Conservation (phyloP, 495 filamentous ascomycete genomes). For the Penicillium paradoxum region DNA sequence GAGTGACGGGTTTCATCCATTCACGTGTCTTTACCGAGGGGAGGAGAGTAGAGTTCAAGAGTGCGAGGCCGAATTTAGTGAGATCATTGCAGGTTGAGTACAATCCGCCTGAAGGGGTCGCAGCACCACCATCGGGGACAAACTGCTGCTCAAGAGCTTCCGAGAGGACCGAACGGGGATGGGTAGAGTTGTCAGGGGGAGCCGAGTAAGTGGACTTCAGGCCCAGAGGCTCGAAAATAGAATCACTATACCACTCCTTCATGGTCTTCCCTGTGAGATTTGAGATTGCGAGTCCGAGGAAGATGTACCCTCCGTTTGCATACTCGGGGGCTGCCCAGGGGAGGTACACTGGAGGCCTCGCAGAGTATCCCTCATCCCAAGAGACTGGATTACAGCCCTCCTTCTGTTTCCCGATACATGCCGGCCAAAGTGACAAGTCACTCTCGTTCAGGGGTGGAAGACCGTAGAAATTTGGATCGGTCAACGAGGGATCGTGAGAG, state of each 20-base stretch:
- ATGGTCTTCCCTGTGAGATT: slow-evolving; percentile 47
- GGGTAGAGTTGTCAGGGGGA: slow-evolving; percentile 16
- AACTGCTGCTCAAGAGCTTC: slow-evolving; percentile 27
- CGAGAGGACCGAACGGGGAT: slow-evolving; percentile 16
- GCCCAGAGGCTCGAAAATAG: slow-evolving; percentile 41
- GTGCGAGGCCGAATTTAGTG: slow-evolving; percentile 36
- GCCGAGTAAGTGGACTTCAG: slow-evolving; percentile 40
- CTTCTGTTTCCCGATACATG: slow-evolving; percentile 15
- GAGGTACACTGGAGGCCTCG: slow-evolving; percentile 37
- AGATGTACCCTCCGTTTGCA: slow-evolving; percentile 51
- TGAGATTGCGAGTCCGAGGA: slow-evolving; percentile 52
- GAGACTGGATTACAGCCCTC: slow-evolving; percentile 10
- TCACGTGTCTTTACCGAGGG: slow-evolving; percentile 31
- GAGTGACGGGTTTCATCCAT: slow-evolving; percentile 47
- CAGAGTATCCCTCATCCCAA: slow-evolving; percentile 8
- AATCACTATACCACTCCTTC: slow-evolving; percentile 37
- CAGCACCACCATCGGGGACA: slow-evolving; percentile 24
- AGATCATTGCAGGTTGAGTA: slow-evolving; percentile 30
- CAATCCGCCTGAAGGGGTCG: slow-evolving; percentile 27
- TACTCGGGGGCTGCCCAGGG: slow-evolving; percentile 49
- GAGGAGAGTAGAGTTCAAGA: slow-evolving; percentile 46
- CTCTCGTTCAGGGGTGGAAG: slow-evolving; percentile 30
- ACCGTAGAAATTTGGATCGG: slow-evolving; percentile 22
- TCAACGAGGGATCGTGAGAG: neutral
- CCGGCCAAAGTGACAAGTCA: slow-evolving; percentile 18